Conservation (phyloP, 2,329 filamentous ascomycete genomes). For the Bipolaris zeicola region DNA sequence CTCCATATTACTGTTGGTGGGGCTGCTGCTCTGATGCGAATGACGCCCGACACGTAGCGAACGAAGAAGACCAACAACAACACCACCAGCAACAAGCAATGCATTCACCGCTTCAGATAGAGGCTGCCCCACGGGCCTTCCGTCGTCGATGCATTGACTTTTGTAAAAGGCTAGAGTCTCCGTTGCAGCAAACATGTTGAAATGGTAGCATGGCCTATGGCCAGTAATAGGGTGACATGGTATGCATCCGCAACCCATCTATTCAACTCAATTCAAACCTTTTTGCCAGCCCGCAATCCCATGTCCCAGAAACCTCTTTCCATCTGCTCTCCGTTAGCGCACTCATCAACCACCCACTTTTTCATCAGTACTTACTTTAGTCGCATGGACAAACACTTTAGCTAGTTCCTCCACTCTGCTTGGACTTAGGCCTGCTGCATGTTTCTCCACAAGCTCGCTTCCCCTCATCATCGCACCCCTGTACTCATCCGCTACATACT, state of each 20-base stretch:
- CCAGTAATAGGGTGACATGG: background rate
- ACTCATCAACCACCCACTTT: background rate
- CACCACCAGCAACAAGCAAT: background rate
- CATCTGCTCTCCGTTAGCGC: conserved; percentile 57
- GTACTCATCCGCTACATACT: conserved; percentile 84
- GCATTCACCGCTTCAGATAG: background rate
- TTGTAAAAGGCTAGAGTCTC: background rate
- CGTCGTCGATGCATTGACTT: background rate
- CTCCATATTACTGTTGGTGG: background rate
- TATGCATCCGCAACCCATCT: background rate
- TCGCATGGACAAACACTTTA: conserved; percentile 84
- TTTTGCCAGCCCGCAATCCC: conserved; percentile 50
- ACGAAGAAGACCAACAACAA: background rate
- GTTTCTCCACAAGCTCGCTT: conserved; percentile 74
- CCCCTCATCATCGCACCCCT: conserved; percentile 71
- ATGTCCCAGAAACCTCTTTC: conserved; percentile 79
- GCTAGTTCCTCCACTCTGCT: conserved; percentile 80
- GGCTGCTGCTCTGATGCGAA: background rate
- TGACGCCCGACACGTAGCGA: background rate
- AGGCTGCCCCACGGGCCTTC: background rate
- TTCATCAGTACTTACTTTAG: conserved; percentile 63
- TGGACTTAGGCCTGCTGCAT: conserved; percentile 74
- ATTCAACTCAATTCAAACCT: background rate
- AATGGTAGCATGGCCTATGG: background rate
- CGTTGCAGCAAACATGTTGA: background rate